A percentile compares a stretch with the other conserved stretches of the same genome.
phyloP scores from a whole-genome alignment of 208 protist species.

The Trypanosoma brucei region DNA sequence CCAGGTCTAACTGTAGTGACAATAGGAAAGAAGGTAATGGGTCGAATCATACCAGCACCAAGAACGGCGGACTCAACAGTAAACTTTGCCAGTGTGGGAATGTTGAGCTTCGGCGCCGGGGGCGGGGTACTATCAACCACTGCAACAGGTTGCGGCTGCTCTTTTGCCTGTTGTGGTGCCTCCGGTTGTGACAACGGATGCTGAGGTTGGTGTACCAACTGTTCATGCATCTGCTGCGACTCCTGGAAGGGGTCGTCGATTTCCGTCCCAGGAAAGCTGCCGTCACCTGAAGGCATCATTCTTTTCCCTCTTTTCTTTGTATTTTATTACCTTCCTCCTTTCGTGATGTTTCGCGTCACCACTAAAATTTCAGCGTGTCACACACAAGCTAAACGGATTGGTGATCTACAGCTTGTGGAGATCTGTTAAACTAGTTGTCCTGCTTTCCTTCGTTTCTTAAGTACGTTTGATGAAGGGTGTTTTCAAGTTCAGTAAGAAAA shows the following conservation, averaged over 20 bases:
- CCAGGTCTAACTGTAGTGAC: conserved; percentile 40
- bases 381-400: too few species aligned
- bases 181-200: not conserved
- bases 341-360: too few species aligned
- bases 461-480: not conserved
- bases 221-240: not conserved
- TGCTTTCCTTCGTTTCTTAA: not conserved
- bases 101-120: not conserved
- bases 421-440: not conserved
- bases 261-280: not conserved
- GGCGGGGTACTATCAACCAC: too few species aligned
- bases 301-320: not conserved
- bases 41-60: conserved; percentile 43
- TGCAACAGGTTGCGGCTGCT: not conserved
- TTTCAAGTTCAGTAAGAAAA: too few species aligned
- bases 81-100: conserved; percentile 35
- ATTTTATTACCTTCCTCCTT: not conserved
- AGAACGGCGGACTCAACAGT: conserved; percentile 39
- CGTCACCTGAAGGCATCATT: conserved; percentile 1
- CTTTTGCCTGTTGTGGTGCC: not conserved
- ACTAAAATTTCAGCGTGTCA: too few species aligned
- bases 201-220: not conserved
- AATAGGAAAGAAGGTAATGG: conserved; percentile 78
- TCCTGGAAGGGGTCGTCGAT: conserved; percentile 1
- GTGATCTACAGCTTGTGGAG: too few species aligned